Evolutionary conservation across 2,329 filamentous ascomycete genomes (phyloP), one percentile per base, ranked within the genome.

Genomic region (Diaporthe sp.): DNA sequence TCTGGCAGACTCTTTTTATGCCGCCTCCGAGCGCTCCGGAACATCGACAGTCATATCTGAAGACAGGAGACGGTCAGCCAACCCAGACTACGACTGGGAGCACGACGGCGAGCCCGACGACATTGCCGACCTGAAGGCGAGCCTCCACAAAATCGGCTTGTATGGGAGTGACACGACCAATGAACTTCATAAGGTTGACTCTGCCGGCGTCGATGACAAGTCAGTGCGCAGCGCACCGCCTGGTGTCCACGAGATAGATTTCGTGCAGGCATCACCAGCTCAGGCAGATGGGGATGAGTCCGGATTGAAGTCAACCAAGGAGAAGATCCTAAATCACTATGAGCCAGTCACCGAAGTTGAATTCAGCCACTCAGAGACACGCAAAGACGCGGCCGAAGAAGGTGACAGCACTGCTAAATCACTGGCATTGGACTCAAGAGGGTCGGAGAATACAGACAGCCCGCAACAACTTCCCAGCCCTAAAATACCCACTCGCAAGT

Each of bases 1-100:
- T 2, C 4, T 55, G 12, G 51, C 46, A 12, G 65, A 69, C 8
- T 25, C 65, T 4, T 6, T 25, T 7, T 55, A 69, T 28, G 46
- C 65, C 9, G 15, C 65, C 7, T 69, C 65, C 1, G 65, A 69
- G 2, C 22, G 65, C 15, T 69, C 65, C 6, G 49, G 46, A 8
- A 69, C 65, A 9, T 69, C 65, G 0, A 69, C 65, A 0, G 49
- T 28, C 15, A 19, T 42, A 22, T 69, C 49, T 12, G 46, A 68
- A 3, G 46, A 8, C 6, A 55, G 65, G n/a, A 39, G 65, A 19
- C 15, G 49, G 17, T 69, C 65, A 19, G 49, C 7, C 2, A 69
- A 69, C 10, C 65, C 65, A 9, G 65, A 69, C n/a, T 69, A 69
- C 4, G 65, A 69, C 34, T 69, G 65, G 65, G 65, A 69, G n/a